Percentiles rank a stretch among this genome's conserved stretches.
These are phyloP conservation scores for Ammopiptanthus mongolicus DNA, from an alignment of 306 rosid genomes.

Conservation along the genomic window DNA sequence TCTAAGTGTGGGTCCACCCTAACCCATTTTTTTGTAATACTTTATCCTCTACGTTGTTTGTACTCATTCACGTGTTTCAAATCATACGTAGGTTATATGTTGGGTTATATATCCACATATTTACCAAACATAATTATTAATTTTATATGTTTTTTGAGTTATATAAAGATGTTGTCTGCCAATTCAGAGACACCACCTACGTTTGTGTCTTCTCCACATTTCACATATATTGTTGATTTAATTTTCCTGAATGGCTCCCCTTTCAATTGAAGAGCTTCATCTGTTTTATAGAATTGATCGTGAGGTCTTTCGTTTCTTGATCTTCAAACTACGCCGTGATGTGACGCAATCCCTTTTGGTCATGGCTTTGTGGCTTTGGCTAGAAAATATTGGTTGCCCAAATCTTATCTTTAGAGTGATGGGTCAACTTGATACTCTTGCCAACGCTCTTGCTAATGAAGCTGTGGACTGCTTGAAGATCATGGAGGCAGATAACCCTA, in stretches of 20 bases:
- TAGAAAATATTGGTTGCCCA: conserved; percentile 35
- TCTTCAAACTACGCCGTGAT: conserved; percentile 17
- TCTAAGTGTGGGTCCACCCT: no score
- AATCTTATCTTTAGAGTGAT: conserved; percentile 13
- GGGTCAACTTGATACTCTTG: background rate
- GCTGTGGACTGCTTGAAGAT: conserved; percentile 32
- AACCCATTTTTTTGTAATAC: no score
- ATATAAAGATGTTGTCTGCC: background rate
- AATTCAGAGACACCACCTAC: background rate
- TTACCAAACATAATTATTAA: background rate
- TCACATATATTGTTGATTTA: no score
- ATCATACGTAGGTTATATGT: no score
- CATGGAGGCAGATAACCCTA: conserved; percentile 9
- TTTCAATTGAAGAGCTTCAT: conserved; percentile 29
- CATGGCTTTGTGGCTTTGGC: conserved; percentile 65
- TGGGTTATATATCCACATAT: background rate
- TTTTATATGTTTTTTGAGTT: background rate
- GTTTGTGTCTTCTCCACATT: background rate
- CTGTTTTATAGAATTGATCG: conserved; percentile 35
- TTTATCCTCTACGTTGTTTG: no score
- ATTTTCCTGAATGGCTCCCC: background rate
- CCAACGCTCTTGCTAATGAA: conserved; percentile 31
- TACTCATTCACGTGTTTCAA: no score
- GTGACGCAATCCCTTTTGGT: conserved; percentile 36
- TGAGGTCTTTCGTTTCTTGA: conserved; percentile 33